Evolutionary conservation across 108 stramenopile genomes (phyloP).

Genomic region (Cyclotella atomus): DNA sequence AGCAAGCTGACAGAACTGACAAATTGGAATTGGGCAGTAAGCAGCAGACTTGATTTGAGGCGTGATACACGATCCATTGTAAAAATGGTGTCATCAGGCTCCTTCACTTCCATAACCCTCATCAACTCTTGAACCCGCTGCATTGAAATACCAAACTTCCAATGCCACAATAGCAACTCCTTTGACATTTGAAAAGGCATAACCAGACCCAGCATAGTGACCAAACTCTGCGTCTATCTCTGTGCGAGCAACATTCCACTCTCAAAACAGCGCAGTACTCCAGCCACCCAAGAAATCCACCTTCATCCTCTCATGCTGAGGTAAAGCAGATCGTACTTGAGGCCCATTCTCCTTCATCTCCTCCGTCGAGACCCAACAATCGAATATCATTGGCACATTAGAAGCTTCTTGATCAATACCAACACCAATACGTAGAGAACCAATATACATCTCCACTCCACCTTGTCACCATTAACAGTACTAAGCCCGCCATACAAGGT

Average conservation of each 20-base stretch:
- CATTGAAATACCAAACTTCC: constrained; percentile 25
- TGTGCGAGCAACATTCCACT: background rate
- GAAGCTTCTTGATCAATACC: background rate
- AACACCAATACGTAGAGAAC: background rate
- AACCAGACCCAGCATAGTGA: background rate
- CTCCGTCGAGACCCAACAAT: background rate
- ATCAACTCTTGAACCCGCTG: constrained; percentile 14
- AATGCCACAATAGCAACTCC: constrained; percentile 44
- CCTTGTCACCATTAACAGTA: background rate
- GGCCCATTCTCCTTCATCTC: background rate
- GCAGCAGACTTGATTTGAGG: background rate
- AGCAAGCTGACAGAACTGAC: constrained; percentile 1
- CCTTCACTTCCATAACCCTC: background rate
- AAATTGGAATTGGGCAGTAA: constrained; percentile 1
- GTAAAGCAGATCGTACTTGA: background rate
- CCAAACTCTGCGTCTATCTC: background rate
- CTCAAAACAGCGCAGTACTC: background rate
- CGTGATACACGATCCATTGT: background rate
- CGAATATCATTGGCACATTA: background rate
- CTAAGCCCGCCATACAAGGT: background rate
- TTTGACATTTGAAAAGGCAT: constrained; percentile 19
- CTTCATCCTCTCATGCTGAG: background rate
- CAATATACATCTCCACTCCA: background rate
- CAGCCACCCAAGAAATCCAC: background rate
- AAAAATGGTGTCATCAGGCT: background rate